Conservation (phyloP, 768 basidiomycete species). For the Mycena capillaripes region DNA sequence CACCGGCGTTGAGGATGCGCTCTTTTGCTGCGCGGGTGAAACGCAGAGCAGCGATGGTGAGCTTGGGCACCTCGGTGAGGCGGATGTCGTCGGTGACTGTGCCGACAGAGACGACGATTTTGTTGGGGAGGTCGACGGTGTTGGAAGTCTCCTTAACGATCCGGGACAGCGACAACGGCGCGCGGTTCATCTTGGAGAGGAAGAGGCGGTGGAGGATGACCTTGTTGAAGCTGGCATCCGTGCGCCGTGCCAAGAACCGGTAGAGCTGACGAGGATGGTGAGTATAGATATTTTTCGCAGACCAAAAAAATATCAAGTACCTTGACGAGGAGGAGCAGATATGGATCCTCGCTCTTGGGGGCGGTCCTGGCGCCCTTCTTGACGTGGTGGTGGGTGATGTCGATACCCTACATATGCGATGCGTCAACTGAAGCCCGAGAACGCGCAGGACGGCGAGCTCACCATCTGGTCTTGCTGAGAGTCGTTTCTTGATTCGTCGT, state of each 20-base stretch:
- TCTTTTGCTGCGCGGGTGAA: constrained; percentile 95
- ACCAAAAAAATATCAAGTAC: constrained; percentile 56
- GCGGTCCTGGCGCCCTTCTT: constrained; percentile 96
- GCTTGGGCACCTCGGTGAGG: constrained; percentile 86
- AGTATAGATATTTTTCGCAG: constrained; percentile 23
- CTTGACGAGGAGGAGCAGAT: constrained; percentile 98
- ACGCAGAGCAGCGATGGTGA: constrained; percentile 93
- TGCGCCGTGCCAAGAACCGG: constrained; percentile 98
- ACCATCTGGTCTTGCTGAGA: constrained; percentile 84
- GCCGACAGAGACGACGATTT: constrained; percentile 91
- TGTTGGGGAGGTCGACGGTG: constrained; percentile 76
- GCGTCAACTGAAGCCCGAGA: constrained; percentile 38
- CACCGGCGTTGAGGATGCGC: constrained; percentile 95
- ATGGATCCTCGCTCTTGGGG: constrained; percentile 99
- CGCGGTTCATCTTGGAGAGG: constrained; percentile 97
- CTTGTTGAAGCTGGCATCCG: constrained; percentile 97
- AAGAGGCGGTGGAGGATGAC: constrained; percentile 96
- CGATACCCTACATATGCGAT: constrained; percentile 81
- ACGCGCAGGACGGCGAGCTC: constrained; percentile 65
- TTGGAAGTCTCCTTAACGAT: constrained; percentile 86
- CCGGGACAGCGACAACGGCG: constrained; percentile 94
- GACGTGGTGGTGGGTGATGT: constrained; percentile 97
- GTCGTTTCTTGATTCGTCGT: constrained; percentile 46
- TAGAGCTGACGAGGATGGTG: constrained; percentile 76
- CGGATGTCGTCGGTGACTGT: constrained; percentile 97